Base-by-base conservation (phyloP, 208 protist species). In the Naegleria lovaniensis region DNA sequence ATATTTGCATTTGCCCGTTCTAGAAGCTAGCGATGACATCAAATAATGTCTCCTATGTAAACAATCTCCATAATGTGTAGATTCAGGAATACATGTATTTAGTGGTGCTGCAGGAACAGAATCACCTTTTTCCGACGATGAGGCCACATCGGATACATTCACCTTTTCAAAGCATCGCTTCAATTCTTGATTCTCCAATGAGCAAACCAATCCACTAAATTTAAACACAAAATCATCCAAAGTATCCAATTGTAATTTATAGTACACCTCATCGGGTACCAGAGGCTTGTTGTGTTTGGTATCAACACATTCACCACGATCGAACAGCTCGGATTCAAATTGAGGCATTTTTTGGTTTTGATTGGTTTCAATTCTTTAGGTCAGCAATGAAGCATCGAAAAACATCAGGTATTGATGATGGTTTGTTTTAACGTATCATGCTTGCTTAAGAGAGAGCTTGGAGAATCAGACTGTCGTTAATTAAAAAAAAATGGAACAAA, bases 151-250 rank as follows among this genome's bases (percentile, higher is more conserved):
- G 22, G 22, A 29, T 29, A 9, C 25, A 36, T 29, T 0, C 2
- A 13, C 9, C 2, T 36, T 36, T n/a, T 29, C 6, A 36, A 79
- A 79, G 36, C 67, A 79, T 36, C n/a, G 13, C n/a, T 79, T 79
- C n/a, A 79, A 79, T 79, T 79, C 67, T 36, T 79, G 13, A 36
- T 79, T 7, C n/a, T 79, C 67, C 36, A 79, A 33, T 15, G 67
- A 79, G 36, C 67, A 79, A 79, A 79, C 67, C n/a, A 79, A 79
- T 79, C 67, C 67, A 36, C 67, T 79, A 36, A 36, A 36, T 79
- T 79, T 79, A 79, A 79, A 79, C 1, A 33, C 67, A 79, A 79
- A 79, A 36, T 19, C n/a, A 79, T 79, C 67, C 16, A 79, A 36
- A 6, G 67, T 79, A 79, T 79, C 67, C 7, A 29, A 13, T 36